phyloP scores from a whole-genome alignment of 2,329 filamentous ascomycete genomes.

The Colletotrichum melonis region DNA sequence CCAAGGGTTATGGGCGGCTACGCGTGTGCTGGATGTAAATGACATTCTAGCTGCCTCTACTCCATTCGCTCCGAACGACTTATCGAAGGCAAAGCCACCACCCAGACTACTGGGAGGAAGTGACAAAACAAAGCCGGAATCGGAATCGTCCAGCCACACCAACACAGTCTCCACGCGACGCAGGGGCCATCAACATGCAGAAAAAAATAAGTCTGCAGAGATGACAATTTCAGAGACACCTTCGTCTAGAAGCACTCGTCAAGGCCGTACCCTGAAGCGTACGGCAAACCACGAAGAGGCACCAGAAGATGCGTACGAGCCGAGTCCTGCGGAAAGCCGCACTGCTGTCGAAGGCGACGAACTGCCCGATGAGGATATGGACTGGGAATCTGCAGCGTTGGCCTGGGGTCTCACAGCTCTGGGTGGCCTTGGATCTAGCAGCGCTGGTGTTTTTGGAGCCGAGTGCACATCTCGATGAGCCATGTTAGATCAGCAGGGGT shows the following conservation, averaged over 20 bases:
- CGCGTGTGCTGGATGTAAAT: constrained; percentile 61
- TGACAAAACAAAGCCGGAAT: constrained; percentile 23
- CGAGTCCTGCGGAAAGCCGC: constrained; percentile 46
- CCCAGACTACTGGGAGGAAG: constrained; percentile 3
- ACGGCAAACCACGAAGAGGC: constrained; percentile 40
- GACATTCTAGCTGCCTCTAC: constrained; percentile 57
- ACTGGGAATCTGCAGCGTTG: constrained; percentile 60
- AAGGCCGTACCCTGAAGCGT: constrained; percentile 42
- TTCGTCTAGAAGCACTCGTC: constrained; percentile 34
- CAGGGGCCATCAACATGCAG: constrained; percentile 1
- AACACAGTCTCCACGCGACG: constrained; percentile 22
- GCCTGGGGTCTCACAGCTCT: constrained; percentile 57
- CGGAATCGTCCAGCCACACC: constrained; percentile 3
- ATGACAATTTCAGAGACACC: constrained; percentile 8
- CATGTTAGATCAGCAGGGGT: neutral
- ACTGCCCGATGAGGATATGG: constrained; percentile 51
- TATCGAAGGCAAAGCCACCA: constrained; percentile 16
- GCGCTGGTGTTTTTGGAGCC: constrained; percentile 58
- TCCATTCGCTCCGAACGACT: constrained; percentile 42
- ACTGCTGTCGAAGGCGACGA: constrained; percentile 53
- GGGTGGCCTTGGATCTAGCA: constrained; percentile 57
- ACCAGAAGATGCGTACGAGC: constrained; percentile 51
- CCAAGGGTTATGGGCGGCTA: constrained; percentile 68
- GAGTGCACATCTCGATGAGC: constrained; percentile 55
- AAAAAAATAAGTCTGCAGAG: constrained; percentile 13